A percentile compares a stretch with the other conserved stretches of the same genome.
Conservation (phyloP, 2,329 filamentous ascomycete genomes). For the Dryadomyces quercivorus region DNA sequence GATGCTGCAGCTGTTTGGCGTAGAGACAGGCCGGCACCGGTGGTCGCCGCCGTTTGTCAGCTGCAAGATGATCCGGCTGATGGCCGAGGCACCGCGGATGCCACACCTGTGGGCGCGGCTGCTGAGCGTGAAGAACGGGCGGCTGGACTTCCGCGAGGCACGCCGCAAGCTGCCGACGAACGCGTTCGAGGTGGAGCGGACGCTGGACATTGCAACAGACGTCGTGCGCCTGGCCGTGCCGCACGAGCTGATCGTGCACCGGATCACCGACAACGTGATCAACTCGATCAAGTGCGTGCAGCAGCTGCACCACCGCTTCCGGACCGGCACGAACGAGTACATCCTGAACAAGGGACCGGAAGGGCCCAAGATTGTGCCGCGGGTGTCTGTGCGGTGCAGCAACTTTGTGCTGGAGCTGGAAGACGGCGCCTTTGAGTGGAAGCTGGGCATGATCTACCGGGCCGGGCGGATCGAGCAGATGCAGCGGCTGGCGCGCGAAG, state of each 20-base stretch:
- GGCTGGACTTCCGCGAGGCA: constrained; percentile 69
- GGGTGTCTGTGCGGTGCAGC: constrained; percentile 69
- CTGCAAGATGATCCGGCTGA: constrained; percentile 69
- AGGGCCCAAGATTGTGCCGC: constrained; percentile 74
- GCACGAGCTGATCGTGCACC: constrained; percentile 80
- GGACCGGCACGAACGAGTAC: constrained; percentile 77
- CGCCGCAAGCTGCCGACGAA: constrained; percentile 34
- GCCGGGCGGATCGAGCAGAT: constrained; percentile 80
- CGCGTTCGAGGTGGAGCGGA: constrained; percentile 56
- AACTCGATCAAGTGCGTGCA: constrained; percentile 79
- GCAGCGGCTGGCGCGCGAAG: constrained; percentile 78
- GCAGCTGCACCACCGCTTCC: constrained; percentile 89
- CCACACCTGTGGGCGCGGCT: constrained; percentile 76
- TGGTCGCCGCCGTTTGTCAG: constrained; percentile 77
- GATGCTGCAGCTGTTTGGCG: constrained; percentile 76
- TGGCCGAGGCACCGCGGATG: constrained; percentile 77
- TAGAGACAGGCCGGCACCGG: constrained; percentile 74
- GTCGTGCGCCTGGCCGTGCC: constrained; percentile 81
- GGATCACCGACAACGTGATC: constrained; percentile 84
- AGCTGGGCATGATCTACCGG: constrained; percentile 86
- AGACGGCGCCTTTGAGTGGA: constrained; percentile 96
- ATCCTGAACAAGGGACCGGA: constrained; percentile 77
- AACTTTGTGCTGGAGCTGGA: constrained; percentile 85
- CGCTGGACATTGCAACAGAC: constrained; percentile 74
- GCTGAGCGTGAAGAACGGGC: constrained; percentile 67